Conservation (phyloP, 208 protist species). For the Crithidia acanthocephali region DNA sequence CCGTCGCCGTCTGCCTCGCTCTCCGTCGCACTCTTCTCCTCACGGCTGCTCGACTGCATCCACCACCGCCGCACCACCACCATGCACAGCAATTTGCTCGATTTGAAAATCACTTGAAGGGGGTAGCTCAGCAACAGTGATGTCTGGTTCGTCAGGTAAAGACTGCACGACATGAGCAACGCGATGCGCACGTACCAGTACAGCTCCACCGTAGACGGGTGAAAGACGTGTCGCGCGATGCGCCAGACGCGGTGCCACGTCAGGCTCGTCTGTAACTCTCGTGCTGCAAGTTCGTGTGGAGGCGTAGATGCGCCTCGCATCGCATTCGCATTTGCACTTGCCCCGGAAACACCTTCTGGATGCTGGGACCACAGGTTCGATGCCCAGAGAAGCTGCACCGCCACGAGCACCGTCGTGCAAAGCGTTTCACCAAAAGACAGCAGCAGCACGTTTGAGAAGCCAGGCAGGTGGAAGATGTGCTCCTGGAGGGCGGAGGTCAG, state of each 20-base stretch:
- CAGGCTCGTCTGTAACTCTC: too few relatives aligned
- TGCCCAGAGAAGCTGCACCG: constrained; percentile 24
- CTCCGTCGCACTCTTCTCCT: background rate
- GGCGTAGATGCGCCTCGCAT: too few relatives aligned
- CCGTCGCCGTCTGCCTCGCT: background rate
- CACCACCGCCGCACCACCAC: constrained; percentile 40
- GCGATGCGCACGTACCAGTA: constrained; percentile 52
- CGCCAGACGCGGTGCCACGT: too few relatives aligned
- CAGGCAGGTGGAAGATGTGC: constrained; percentile 61
- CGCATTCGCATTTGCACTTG: too few relatives aligned
- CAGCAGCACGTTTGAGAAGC: constrained; percentile 47
- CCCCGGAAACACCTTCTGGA: too few relatives aligned
- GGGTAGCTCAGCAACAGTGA: constrained; percentile 54
- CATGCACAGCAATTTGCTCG: constrained; percentile 62
- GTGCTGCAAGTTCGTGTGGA: too few relatives aligned
- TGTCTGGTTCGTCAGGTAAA: constrained; percentile 55
- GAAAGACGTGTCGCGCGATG: constrained; percentile 9
- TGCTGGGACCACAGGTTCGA: too few relatives aligned
- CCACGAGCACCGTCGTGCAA: constrained; percentile 36
- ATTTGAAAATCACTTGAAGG: constrained; percentile 72
- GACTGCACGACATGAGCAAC: constrained; percentile 42
- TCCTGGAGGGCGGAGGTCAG: constrained; percentile 52
- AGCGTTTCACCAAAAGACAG: constrained; percentile 48
- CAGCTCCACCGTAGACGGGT: constrained; percentile 37
- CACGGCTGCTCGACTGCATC: background rate